Evolutionary conservation across 2,329 filamentous ascomycete species (phyloP).

Genomic region (Cercospora sp.): DNA sequence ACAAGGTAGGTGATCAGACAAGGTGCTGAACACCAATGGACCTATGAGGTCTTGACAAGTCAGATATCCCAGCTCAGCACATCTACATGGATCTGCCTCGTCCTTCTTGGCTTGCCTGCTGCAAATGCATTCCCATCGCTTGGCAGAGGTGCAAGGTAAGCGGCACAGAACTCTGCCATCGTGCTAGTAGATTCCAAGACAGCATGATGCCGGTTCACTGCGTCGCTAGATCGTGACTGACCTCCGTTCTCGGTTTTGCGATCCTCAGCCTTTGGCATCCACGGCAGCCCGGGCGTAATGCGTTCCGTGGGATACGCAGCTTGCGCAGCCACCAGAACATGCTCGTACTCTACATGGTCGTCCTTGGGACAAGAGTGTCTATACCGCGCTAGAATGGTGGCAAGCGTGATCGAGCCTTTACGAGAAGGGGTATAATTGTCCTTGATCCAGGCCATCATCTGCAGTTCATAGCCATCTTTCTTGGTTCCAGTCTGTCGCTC

Average conservation of each 20-base stretch:
- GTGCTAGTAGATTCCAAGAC: background rate
- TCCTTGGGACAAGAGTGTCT: background rate
- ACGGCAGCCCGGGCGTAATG: background rate
- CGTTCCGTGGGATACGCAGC: background rate
- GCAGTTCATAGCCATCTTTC: background rate
- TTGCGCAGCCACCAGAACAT: background rate
- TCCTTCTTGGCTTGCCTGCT: background rate
- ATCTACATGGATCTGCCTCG: background rate
- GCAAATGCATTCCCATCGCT: constrained; percentile 11
- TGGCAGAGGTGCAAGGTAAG: constrained; percentile 1
- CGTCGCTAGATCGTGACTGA: background rate
- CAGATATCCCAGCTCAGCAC: constrained; percentile 9
- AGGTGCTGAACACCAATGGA: background rate
- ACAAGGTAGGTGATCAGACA: background rate
- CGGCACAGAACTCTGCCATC: constrained; percentile 8
- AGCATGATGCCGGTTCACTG: background rate
- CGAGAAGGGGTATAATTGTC: background rate
- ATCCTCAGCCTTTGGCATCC: background rate
- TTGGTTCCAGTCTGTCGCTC: background rate
- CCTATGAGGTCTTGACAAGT: background rate
- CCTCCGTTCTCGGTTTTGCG: background rate
- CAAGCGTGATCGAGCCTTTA: background rate
- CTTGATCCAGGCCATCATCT: background rate
- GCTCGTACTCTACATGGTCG: background rate
- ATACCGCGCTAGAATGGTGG: constrained; percentile 3